Evolutionary conservation across 805 yeast genomes (phyloP), one percentile per base, ranked within the genome.

Genomic region (Lachancea sp.): DNA sequence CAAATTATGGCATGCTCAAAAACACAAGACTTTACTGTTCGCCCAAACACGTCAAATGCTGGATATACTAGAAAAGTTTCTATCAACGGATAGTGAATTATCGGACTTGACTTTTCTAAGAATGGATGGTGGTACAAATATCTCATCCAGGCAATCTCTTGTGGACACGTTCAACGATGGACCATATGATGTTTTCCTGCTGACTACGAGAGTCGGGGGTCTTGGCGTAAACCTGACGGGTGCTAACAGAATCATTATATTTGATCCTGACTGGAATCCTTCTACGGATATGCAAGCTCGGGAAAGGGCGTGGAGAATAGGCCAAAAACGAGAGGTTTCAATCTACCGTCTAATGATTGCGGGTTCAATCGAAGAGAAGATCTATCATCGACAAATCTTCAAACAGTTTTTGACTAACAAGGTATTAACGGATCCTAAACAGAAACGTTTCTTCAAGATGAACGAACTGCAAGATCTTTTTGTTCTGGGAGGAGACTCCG

Each of bases 221-320:
- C 68, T 93, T 33, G 99, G 99, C 17, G 86, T 91, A 1, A 91
- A 91, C 62, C 63, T 91, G 38, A 91, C 96, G 0, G 98, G 98
- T 2, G 98, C 99, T 0, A 89, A 89, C 53, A 69, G 98, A 37
- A 96, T 91, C 11, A 87, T 91, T 18, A 91, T 91, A 13, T 91
- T 77, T 60, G 99, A 91, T 58, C 99, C 99, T 0, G 98, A 93
- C 65, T 91, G 99, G 99, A 91, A 91, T 58, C 99, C 99, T 0
- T 88, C 96, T 1, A 93, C 98, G 0, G 99, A 91, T 68, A 74
- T 90, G 48, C 99, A 91, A 65, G 99, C 99, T 0, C 72, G 98
- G 48, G 99, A 91, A 62, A 68, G 99, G 40, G 97, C 98, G 0
- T 93, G 98, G 98, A 72, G 99, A 52, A 72, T 91, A 50, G 99